These are phyloP conservation scores for Manihot esculenta DNA, from an alignment of 441 rosid species.

Conservation along the genomic window DNA sequence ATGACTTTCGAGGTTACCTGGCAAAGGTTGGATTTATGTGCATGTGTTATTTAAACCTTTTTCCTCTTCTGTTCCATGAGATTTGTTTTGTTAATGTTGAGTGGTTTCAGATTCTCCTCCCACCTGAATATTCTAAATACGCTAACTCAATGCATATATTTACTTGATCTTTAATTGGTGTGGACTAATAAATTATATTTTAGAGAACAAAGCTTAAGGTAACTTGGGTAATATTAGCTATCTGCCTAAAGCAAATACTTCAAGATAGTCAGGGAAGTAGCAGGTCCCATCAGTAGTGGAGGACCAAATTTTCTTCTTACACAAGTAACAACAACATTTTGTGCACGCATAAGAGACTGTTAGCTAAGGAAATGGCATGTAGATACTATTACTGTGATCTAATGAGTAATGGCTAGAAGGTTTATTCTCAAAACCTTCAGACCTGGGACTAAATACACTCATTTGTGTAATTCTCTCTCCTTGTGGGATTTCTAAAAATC, in stretches of 20 bases:
- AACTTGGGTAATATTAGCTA: neutral
- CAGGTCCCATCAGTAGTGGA: neutral
- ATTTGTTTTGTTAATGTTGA: neutral
- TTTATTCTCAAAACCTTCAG: neutral
- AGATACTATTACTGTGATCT: neutral
- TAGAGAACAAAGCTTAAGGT: neutral
- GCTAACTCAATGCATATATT: neutral
- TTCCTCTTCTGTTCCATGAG: neutral
- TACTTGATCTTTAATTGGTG: neutral
- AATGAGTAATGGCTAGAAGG: neutral
- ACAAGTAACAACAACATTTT: neutral
- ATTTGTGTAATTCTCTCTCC: neutral
- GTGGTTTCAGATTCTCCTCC: neutral
- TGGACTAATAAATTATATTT: neutral
- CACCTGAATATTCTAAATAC: neutral
- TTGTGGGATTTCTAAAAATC: neutral
- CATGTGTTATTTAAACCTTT: neutral
- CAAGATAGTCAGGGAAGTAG: neutral
- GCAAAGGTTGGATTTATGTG: constrained; percentile 58
- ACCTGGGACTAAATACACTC: neutral
- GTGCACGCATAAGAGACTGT: neutral
- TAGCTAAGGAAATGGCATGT: neutral
- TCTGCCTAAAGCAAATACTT: neutral
- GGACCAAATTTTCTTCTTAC: neutral
- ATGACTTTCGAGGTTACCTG: constrained; percentile 88